phyloP scores from a whole-genome alignment of 345 rosid species.

The Clausena lansium region DNA sequence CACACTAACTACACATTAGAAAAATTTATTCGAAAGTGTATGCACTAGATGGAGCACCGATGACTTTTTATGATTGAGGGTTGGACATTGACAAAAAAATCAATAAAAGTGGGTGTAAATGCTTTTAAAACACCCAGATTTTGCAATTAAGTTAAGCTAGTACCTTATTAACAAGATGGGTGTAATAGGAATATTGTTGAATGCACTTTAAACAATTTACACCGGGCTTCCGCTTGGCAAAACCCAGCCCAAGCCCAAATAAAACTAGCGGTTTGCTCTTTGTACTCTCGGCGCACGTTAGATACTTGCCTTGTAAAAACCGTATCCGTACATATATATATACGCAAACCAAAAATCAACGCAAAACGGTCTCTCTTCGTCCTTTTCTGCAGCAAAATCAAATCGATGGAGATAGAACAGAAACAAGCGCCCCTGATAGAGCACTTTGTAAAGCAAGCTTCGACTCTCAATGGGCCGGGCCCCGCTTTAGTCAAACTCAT shows the following conservation, averaged over 20 bases:
- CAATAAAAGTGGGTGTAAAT: too few species aligned
- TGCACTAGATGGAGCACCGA: too few species aligned
- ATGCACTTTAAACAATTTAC: too few species aligned
- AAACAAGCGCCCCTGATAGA: constrained; percentile 37
- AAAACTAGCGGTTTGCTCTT: not conserved
- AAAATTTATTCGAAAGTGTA: too few species aligned
- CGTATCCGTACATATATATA: not conserved
- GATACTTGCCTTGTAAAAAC: not conserved
- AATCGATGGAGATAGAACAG: constrained; percentile 42
- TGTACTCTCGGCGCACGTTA: not conserved
- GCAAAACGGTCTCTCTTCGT: not conserved
- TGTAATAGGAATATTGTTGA: too few species aligned
- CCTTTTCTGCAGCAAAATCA: not conserved
- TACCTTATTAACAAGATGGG: fast-evolving
- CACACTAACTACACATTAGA: too few species aligned
- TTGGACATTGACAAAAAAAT: too few species aligned
- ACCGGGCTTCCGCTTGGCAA: not conserved
- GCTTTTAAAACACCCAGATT: too few species aligned
- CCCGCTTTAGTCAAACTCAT: constrained; percentile 27
- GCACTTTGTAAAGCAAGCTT: constrained; percentile 35
- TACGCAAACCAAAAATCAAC: not conserved
- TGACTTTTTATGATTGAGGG: too few species aligned
- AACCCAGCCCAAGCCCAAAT: not conserved
- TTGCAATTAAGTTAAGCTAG: too few species aligned
- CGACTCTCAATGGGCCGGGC: constrained; percentile 15